These are phyloP conservation scores for Alternaria incomplexa DNA, from an alignment of 2,329 filamentous ascomycete species.

Conservation along the genomic window DNA sequence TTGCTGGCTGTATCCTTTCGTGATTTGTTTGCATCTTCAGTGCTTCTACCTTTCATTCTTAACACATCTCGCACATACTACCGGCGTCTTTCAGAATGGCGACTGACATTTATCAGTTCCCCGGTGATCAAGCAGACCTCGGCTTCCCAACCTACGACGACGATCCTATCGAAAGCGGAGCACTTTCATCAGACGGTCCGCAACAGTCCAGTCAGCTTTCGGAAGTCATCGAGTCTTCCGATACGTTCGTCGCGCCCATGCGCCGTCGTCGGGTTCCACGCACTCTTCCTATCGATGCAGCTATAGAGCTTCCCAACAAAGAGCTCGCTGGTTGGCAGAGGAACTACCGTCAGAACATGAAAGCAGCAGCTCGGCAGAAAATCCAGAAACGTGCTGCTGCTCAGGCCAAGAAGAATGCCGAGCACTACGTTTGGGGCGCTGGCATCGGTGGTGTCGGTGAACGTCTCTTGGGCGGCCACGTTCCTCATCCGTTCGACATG, in stretches of 20 bases:
- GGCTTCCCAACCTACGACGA: slow-evolving; percentile 43
- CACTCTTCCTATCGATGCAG: slow-evolving; percentile 55
- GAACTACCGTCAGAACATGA: slow-evolving; percentile 68
- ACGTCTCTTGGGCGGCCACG: slow-evolving; percentile 27
- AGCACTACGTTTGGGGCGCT: slow-evolving; percentile 64
- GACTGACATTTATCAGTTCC: slow-evolving; percentile 29
- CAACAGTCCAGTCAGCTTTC: slow-evolving; percentile 18
- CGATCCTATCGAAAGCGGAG: slow-evolving; percentile 41
- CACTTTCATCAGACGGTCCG: slow-evolving; percentile 24
- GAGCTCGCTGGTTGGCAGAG: slow-evolving; percentile 64
- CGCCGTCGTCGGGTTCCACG: slow-evolving; percentile 49
- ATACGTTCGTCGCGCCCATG: slow-evolving; percentile 49
- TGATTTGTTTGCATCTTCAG: not conserved
- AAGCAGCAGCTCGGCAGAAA: slow-evolving; percentile 53
- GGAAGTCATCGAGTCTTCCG: slow-evolving; percentile 44
- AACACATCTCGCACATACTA: not conserved
- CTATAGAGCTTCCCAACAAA: slow-evolving; percentile 61
- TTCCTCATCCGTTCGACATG: slow-evolving; percentile 59
- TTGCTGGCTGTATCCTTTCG: not conserved
- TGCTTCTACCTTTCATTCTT: not conserved
- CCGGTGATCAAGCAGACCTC: slow-evolving; percentile 35
- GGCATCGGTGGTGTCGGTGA: slow-evolving; percentile 61
- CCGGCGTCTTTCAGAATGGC: not conserved
- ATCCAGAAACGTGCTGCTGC: slow-evolving; percentile 48
- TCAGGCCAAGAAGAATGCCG: slow-evolving; percentile 68